A percentile compares a stretch with the other conserved stretches of the same genome.
These are phyloP conservation scores for Melaleuca quinquenervia DNA, from an alignment of 345 rosid genomes.

Conservation along the genomic window DNA sequence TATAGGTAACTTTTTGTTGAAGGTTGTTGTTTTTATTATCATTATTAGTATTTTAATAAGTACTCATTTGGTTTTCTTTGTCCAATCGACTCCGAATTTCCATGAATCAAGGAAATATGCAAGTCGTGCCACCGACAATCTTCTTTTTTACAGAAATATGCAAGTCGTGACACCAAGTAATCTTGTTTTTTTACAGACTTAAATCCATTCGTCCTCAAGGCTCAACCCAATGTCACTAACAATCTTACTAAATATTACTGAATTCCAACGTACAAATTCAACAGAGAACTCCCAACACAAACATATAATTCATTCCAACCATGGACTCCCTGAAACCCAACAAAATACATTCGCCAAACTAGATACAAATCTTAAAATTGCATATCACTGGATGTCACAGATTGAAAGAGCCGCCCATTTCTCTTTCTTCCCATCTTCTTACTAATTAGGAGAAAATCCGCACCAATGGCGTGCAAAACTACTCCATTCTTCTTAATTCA, in stretches of 20 bases:
- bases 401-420: neutral
- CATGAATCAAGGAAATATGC: no score
- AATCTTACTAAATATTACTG: neutral
- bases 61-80: no score
- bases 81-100: no score
- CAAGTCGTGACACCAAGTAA: neutral
- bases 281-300: neutral
- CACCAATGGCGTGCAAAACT: neutral
- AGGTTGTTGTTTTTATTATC: no score
- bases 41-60: no score
- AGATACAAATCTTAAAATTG: neutral
- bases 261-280: neutral
- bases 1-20: no score
- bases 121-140: neutral
- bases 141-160: neutral
- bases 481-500: neutral
- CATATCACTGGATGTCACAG: neutral
- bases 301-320: neutral
- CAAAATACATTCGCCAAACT: neutral
- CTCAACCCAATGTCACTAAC: neutral
- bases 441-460: neutral
- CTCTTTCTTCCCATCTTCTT: neutral
- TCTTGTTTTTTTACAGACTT: neutral
- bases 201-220: neutral
- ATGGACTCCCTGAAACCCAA: neutral